These are phyloP conservation scores for Vitis amurensis DNA, from an alignment of 164 flowering plant genomes.

Conservation along the genomic window DNA sequence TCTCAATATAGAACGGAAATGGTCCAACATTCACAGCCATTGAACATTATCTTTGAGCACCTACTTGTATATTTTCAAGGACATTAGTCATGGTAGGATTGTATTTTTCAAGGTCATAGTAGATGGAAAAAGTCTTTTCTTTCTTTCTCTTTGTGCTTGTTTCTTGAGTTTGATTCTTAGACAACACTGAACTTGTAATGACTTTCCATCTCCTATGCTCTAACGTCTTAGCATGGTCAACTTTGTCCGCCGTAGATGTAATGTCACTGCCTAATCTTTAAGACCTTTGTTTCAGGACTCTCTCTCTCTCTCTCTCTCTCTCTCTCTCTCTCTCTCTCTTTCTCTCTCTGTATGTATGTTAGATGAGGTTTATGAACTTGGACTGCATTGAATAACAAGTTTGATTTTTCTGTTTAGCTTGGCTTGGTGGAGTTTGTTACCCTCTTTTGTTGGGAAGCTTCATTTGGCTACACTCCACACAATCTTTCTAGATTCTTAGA, in stretches of 20 bases:
- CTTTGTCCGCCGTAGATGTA: neutral
- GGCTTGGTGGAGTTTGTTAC: neutral
- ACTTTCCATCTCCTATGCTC: neutral
- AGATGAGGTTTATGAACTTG: neutral
- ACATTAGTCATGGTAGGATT: too few species aligned
- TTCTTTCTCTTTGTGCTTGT: too few species aligned
- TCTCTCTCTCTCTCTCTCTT: neutral
- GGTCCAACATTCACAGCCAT: too few species aligned
- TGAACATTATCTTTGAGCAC: too few species aligned
- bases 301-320: neutral
- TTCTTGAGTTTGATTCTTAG: too few species aligned
- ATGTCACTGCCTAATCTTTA: neutral
- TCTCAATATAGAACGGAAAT: too few species aligned
- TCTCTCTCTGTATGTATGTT: neutral
- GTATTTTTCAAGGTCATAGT: too few species aligned
- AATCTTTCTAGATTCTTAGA: neutral
- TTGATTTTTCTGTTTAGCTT: neutral
- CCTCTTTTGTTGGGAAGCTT: constrained; percentile 5
- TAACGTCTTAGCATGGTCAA: neutral
- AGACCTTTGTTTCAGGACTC: neutral
- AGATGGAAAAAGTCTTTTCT: too few species aligned
- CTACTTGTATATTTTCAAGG: too few species aligned
- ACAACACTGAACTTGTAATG: neutral
- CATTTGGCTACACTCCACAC: constrained; percentile 4
- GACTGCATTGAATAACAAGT: neutral